These are phyloP conservation scores for Lentinula boryana DNA, from an alignment of 768 basidiomycete species.

Conservation along the genomic window DNA sequence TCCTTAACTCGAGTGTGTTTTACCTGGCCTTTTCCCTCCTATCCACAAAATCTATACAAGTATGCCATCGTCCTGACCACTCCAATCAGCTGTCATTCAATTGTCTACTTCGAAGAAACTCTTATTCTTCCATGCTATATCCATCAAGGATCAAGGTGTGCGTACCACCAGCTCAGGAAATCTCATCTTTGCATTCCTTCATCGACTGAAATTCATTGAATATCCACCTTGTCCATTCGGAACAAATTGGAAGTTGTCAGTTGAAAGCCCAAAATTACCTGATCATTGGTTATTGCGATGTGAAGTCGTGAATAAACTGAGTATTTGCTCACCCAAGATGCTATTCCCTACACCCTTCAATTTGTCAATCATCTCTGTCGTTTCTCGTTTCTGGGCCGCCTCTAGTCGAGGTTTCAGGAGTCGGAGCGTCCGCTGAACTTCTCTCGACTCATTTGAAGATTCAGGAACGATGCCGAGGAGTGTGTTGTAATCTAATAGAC, in stretches of 20 bases:
- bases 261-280: slow-evolving; percentile 93
- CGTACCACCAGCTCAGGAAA: background rate
- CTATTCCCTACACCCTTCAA: slow-evolving; percentile 90
- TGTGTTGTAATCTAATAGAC: slow-evolving; percentile 61
- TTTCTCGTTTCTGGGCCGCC: slow-evolving; percentile 79
- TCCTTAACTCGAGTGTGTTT: too few relatives aligned
- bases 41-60: too few relatives aligned
- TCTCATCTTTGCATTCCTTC: background rate
- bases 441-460: slow-evolving; percentile 40
- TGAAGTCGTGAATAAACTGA: background rate
- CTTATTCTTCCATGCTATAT: too few relatives aligned
- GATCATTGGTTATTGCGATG: background rate
- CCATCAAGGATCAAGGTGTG: background rate
- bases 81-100: too few relatives aligned
- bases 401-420: slow-evolving; percentile 64
- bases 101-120: too few relatives aligned
- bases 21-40: too few relatives aligned
- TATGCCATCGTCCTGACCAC: too few relatives aligned
- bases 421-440: slow-evolving; percentile 43
- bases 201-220: slow-evolving; percentile 71
- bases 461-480: slow-evolving; percentile 62
- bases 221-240: slow-evolving; percentile 96
- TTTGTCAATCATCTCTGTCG: slow-evolving; percentile 87
- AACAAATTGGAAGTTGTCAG: slow-evolving; percentile 95
- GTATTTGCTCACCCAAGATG: slow-evolving; percentile 58